These are phyloP conservation scores for Rhizopus sp. DNA, from an alignment of 371 early-diverging fungal genomes.

Conservation along the genomic window DNA sequence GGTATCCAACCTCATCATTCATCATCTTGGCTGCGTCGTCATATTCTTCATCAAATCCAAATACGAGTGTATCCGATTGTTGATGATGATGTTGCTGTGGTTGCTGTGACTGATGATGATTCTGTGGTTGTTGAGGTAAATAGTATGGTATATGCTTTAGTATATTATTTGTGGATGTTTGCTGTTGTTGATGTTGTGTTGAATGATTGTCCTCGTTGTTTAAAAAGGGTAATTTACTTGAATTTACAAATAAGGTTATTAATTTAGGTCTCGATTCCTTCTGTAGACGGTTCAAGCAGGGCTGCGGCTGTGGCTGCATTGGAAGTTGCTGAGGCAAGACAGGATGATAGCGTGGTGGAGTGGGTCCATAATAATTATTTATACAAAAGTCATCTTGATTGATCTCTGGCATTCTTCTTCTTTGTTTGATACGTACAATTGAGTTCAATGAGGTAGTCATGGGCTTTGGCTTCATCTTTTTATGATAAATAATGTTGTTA, in stretches of 20 bases:
- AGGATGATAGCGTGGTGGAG: constrained; percentile 5
- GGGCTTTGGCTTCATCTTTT: constrained; percentile 2
- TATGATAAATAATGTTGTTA: constrained; percentile 25
- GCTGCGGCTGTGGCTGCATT: not conserved
- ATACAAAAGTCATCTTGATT: constrained; percentile 20
- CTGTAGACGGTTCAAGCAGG: not conserved
- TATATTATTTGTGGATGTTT: constrained; percentile 39
- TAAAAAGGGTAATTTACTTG: constrained; percentile 31
- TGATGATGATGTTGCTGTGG: constrained; percentile 1
- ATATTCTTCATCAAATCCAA: constrained; percentile 58
- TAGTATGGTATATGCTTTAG: constrained; percentile 25
- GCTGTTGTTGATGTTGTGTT: constrained; percentile 24
- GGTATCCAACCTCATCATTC: constrained; percentile 53
- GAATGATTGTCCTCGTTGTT: not conserved
- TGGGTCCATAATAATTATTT: constrained; percentile 5
- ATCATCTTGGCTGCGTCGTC: constrained; percentile 38
- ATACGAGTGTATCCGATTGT: constrained; percentile 38
- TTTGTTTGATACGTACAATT: constrained; percentile 59
- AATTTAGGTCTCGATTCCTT: constrained; percentile 36
- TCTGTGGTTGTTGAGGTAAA: constrained; percentile 15
- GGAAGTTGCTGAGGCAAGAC: not conserved
- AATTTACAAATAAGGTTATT: constrained; percentile 38
- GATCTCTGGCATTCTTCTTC: constrained; percentile 41
- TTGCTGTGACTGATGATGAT: not conserved
- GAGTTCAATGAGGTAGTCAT: constrained; percentile 37